Conservation (phyloP, 495 filamentous ascomycete genomes). For the Astrocystis sublimbata region DNA sequence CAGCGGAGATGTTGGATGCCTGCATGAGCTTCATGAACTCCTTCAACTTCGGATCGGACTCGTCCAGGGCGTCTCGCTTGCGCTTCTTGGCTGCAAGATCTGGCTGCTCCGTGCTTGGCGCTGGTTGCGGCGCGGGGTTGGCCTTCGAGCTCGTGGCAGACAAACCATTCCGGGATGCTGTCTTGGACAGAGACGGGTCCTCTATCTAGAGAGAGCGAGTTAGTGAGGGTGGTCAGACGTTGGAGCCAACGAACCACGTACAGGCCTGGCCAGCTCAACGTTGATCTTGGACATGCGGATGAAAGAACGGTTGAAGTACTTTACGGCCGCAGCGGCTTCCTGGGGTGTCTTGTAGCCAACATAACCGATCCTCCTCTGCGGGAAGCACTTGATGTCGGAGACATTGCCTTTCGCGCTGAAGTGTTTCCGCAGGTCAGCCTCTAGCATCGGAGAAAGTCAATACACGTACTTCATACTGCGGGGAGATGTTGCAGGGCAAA, state of each 20-base stretch:
- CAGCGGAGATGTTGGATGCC: slow-evolving; percentile 64
- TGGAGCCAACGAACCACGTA: slow-evolving; percentile 45
- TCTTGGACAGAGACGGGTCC: slow-evolving; percentile 30
- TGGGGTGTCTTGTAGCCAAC: slow-evolving; percentile 86
- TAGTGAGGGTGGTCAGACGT: not conserved
- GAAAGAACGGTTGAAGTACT: slow-evolving; percentile 92
- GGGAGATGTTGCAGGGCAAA: not conserved
- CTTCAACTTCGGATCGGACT: slow-evolving; percentile 73
- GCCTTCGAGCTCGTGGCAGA: slow-evolving; percentile 21
- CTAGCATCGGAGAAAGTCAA: slow-evolving; percentile 6
- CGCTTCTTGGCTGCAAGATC: slow-evolving; percentile 45
- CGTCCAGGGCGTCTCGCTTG: slow-evolving; percentile 51
- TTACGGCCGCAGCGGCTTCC: slow-evolving; percentile 77
- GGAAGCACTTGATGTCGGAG: slow-evolving; percentile 89
- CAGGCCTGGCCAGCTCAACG: slow-evolving; percentile 87
- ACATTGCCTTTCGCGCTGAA: slow-evolving; percentile 74
- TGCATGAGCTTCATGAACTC: slow-evolving; percentile 88
- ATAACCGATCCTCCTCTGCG: slow-evolving; percentile 89
- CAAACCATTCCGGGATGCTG: slow-evolving; percentile 13
- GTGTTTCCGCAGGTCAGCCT: slow-evolving; percentile 76
- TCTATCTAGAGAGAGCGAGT: slow-evolving; percentile 29
- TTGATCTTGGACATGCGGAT: slow-evolving; percentile 94
- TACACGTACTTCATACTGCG: slow-evolving; percentile 58
- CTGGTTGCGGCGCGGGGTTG: not conserved
- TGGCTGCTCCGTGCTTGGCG: slow-evolving; percentile 15